phyloP scores from a whole-genome alignment of 176 grass and related monocot species.

The Miscanthus lutarioriparius region DNA sequence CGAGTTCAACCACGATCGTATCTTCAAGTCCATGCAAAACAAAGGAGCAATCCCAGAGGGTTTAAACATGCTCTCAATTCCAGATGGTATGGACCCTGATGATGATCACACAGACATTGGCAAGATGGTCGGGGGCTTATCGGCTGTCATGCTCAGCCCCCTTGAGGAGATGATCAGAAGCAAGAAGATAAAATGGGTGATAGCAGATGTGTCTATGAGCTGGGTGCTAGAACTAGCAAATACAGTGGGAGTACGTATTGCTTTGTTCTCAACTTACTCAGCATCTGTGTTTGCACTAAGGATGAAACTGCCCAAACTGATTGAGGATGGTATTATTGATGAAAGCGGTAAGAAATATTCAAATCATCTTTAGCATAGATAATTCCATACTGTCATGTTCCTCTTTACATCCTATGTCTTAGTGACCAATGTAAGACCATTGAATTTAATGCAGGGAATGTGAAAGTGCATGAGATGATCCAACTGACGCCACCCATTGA shows the following conservation, averaged over 20 bases:
- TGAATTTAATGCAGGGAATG: slow-evolving; percentile 33
- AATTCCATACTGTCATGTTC: neutral
- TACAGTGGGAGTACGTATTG: slow-evolving; percentile 31
- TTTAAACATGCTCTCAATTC: slow-evolving; percentile 56
- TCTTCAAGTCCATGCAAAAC: slow-evolving; percentile 43
- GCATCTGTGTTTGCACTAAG: slow-evolving; percentile 34
- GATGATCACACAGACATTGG: slow-evolving; percentile 58
- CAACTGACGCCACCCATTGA: slow-evolving; percentile 48
- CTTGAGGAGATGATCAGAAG: slow-evolving; percentile 45
- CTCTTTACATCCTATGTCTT: neutral
- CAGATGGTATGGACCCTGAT: slow-evolving; percentile 59
- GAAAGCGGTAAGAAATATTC: slow-evolving; percentile 39
- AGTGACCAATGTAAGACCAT: neutral
- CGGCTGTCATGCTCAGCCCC: slow-evolving; percentile 38
- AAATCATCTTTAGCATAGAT: neutral
- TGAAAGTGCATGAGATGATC: slow-evolving; percentile 46
- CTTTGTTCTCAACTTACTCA: slow-evolving; percentile 50
- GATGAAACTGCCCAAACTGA: slow-evolving; percentile 50
- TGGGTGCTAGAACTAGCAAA: slow-evolving; percentile 41
- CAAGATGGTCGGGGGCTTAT: slow-evolving; percentile 23
- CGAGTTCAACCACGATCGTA: slow-evolving; percentile 54
- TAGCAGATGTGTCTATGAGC: slow-evolving; percentile 50
- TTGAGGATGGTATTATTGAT: slow-evolving; percentile 48
- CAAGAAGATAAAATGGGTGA: slow-evolving; percentile 50
- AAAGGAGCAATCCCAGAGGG: slow-evolving; percentile 31